A percentile compares a stretch with the other conserved stretches of the same genome.
Evolutionary conservation across 768 basidiomycete genomes (phyloP).

Genomic region (Phaeotremella fagi): DNA sequence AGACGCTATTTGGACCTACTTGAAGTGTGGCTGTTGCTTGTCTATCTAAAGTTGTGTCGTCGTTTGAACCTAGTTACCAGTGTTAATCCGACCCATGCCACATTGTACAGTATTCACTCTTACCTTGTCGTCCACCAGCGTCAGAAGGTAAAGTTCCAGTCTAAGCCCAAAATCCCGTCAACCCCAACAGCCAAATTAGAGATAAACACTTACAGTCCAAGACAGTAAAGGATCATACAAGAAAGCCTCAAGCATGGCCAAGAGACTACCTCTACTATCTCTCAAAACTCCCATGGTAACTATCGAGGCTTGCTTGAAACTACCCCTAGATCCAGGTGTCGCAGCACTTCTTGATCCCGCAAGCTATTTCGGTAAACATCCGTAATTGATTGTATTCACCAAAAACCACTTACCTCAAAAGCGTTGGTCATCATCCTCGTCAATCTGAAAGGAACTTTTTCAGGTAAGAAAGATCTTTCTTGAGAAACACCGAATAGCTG

Average conservation of each 20-base stretch:
- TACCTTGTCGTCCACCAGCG: too few relatives aligned
- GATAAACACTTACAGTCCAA: conserved; percentile 40
- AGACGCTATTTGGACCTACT: background rate
- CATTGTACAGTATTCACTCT: too few relatives aligned
- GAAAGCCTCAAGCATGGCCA: conserved; percentile 50
- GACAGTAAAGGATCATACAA: conserved; percentile 49
- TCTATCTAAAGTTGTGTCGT: too few relatives aligned
- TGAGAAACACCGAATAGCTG: conserved; percentile 45
- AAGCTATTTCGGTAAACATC: conserved; percentile 17
- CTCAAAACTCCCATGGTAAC: conserved; percentile 46
- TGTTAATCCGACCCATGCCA: too few relatives aligned
- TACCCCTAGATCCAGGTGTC: conserved; percentile 43
- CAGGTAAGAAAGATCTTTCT: conserved; percentile 46
- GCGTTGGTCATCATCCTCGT: conserved; percentile 50
- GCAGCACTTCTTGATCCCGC: conserved; percentile 27
- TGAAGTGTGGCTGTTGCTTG: background rate
- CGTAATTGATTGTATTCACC: background rate
- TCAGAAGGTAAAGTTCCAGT: background rate
- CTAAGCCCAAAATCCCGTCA: too few relatives aligned
- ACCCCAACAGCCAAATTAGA: too few relatives aligned
- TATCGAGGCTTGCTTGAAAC: conserved; percentile 46
- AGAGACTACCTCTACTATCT: conserved; percentile 45
- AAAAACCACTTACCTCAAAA: conserved; percentile 40
- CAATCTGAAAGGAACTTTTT: conserved; percentile 50
- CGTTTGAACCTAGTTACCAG: too few relatives aligned